A percentile compares a stretch with the other conserved stretches of the same genome.
phyloP scores from a whole-genome alignment of 2,329 filamentous ascomycete genomes.

The Parascedosporium putredinis region DNA sequence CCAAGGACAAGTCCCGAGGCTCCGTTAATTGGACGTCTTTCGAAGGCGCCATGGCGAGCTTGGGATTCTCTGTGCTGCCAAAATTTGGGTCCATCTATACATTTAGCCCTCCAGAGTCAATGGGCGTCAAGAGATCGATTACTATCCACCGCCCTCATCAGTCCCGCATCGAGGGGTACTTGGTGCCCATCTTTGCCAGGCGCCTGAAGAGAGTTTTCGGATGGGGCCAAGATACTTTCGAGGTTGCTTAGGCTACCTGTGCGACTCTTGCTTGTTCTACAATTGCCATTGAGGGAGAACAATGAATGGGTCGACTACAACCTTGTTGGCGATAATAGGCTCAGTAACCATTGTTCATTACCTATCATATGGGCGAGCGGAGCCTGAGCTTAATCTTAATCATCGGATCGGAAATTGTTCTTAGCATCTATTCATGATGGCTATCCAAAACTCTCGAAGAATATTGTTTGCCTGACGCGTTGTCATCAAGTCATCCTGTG shows the following conservation, averaged over 20 bases:
- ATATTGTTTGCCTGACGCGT: too few relatives aligned
- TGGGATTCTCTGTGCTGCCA: slow-evolving; percentile 29
- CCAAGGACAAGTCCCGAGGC: slow-evolving; percentile 18
- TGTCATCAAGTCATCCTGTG: too few relatives aligned
- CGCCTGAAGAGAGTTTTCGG: slow-evolving; percentile 25
- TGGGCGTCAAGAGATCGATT: slow-evolving; percentile 18
- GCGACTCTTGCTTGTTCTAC: too few relatives aligned
- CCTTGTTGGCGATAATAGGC: too few relatives aligned
- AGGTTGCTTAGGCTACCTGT: not conserved
- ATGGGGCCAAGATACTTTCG: slow-evolving; percentile 24
- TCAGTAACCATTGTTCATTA: too few relatives aligned
- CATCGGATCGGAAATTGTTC: too few relatives aligned
- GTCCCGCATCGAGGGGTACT: slow-evolving; percentile 23
- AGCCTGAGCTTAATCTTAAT: too few relatives aligned
- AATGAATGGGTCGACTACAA: too few relatives aligned
- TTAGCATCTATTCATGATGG: too few relatives aligned
- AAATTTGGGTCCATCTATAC: slow-evolving; percentile 32
- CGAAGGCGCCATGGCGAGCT: slow-evolving; percentile 27
- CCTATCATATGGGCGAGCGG: too few relatives aligned
- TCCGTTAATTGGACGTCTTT: slow-evolving; percentile 27
- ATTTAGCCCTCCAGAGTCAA: slow-evolving; percentile 21
- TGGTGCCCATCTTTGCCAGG: slow-evolving; percentile 17
- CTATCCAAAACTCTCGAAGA: too few relatives aligned
- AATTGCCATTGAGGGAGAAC: too few relatives aligned
- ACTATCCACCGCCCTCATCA: slow-evolving; percentile 27